Evolutionary conservation across 2,329 filamentous ascomycete species (phyloP).

Genomic region (Penicillium frequentans): DNA sequence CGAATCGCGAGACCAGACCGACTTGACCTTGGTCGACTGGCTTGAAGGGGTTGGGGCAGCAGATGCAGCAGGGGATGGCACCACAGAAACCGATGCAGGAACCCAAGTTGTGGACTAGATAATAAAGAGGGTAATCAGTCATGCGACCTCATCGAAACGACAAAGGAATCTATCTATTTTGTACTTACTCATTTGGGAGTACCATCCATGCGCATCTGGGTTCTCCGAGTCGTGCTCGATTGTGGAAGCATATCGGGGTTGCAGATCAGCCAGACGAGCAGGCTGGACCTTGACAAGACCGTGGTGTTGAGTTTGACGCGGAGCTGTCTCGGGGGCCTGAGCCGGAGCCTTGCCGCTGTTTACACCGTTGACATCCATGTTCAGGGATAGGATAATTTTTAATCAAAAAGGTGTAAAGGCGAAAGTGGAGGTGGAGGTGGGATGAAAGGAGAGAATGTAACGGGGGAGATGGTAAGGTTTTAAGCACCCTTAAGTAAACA

Average conservation of each 20-base stretch:
- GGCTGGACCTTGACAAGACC: constrained; percentile 72
- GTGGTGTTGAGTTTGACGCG: constrained; percentile 44
- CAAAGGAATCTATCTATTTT: neutral
- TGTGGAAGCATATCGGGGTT: constrained; percentile 73
- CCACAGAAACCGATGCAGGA: constrained; percentile 73
- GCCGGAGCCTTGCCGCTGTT: constrained; percentile 38
- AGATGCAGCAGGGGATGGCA: constrained; percentile 85
- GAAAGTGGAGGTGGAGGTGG: neutral
- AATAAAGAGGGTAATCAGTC: constrained; percentile 2
- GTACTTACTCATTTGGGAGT: constrained; percentile 74
- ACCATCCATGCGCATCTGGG: constrained; percentile 78
- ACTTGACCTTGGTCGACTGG: constrained; percentile 90
- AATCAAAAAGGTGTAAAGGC: neutral
- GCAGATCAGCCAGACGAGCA: constrained; percentile 78
- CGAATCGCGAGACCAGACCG: constrained; percentile 93
- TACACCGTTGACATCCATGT: constrained; percentile 30
- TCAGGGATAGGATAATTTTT: neutral
- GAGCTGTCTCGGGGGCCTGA: constrained; percentile 24
- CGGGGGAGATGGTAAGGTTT: constrained; percentile 3
- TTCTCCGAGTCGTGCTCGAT: constrained; percentile 63
- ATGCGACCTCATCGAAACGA: constrained; percentile 16
- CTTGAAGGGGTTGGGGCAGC: constrained; percentile 96
- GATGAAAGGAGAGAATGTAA: neutral
- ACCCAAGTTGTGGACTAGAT: constrained; percentile 70
- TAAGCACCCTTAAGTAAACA: neutral